Evolutionary conservation across 306 rosid species (phyloP).

Genomic region (Begonia masoniana): DNA sequence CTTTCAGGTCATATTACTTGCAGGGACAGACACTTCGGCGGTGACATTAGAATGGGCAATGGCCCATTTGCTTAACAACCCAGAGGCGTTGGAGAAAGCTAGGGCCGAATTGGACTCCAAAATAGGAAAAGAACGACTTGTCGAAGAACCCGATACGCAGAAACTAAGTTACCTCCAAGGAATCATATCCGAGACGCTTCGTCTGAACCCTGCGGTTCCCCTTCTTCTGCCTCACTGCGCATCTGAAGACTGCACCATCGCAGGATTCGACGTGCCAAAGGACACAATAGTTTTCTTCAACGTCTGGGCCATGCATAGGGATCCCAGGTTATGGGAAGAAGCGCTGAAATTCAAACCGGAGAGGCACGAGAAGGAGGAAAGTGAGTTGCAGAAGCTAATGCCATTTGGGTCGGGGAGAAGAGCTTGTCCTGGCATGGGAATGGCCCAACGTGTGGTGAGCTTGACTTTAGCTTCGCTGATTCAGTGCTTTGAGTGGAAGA

Average conservation of each 20-base stretch:
- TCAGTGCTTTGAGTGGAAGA: constrained; percentile 29
- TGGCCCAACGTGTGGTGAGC: constrained; percentile 18
- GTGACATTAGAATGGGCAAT: constrained; percentile 49
- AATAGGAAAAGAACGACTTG: constrained; percentile 19
- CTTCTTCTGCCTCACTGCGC: constrained; percentile 25
- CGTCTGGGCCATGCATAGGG: constrained; percentile 35
- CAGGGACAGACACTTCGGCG: constrained; percentile 47
- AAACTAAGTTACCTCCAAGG: constrained; percentile 30
- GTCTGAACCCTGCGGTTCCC: constrained; percentile 24
- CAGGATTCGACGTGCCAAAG: constrained; percentile 31
- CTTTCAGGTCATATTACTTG: constrained; percentile 28
- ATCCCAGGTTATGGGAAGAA: constrained; percentile 14
- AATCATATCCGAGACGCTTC: constrained; percentile 26
- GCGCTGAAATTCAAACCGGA: constrained; percentile 14
- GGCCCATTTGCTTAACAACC: constrained; percentile 35
- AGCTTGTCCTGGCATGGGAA: constrained; percentile 28
- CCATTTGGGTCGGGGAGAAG: constrained; percentile 42
- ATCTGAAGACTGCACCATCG: constrained; percentile 19
- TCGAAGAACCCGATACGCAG: constrained; percentile 25
- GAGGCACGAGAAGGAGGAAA: constrained; percentile 10
- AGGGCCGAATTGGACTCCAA: constrained; percentile 22
- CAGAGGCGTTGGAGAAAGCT: constrained; percentile 25
- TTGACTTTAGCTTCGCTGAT: constrained; percentile 16
- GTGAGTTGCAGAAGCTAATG: constrained; percentile 12
- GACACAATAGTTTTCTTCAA: constrained; percentile 28